Conservation (phyloP, 2,329 filamentous ascomycete species). For the Graphiopsis chlorocephala region DNA sequence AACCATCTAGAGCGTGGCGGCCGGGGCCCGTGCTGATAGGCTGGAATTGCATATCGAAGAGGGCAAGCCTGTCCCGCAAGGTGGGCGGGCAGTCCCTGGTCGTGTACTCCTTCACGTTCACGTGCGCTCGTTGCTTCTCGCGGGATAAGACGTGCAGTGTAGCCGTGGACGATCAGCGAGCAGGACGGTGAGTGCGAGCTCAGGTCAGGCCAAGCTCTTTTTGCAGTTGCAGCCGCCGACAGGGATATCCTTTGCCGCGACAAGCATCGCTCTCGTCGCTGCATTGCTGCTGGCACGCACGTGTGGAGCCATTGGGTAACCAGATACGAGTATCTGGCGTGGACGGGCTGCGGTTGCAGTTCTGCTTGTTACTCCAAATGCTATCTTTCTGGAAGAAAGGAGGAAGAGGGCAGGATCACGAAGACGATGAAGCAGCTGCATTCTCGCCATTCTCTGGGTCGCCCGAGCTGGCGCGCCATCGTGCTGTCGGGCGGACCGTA, state of each 20-base stretch:
- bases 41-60: slow-evolving; percentile 13
- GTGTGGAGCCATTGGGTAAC: slow-evolving; percentile 10
- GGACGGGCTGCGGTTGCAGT: not conserved
- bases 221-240: not conserved
- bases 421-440: slow-evolving; percentile 3
- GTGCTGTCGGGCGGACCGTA: slow-evolving; percentile 23
- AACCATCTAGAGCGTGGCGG: not conserved
- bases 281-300: not conserved
- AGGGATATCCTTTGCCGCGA: not conserved
- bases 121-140: not conserved
- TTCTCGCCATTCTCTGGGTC: slow-evolving; percentile 23
- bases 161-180: not conserved
- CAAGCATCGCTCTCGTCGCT: not conserved
- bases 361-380: not conserved
- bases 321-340: not conserved
- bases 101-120: slow-evolving; percentile 10
- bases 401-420: slow-evolving; percentile 5
- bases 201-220: not conserved
- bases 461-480: slow-evolving; percentile 28
- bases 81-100: not conserved
- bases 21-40: slow-evolving; percentile 11
- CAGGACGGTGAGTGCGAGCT: slow-evolving; percentile 1
- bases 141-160: not conserved
- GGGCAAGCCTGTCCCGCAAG: slow-evolving; percentile 8
- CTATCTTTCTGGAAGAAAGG: slow-evolving; percentile 14